phyloP scores from a whole-genome alignment of 2,329 filamentous ascomycete species.

The Arthroderma sp. region DNA sequence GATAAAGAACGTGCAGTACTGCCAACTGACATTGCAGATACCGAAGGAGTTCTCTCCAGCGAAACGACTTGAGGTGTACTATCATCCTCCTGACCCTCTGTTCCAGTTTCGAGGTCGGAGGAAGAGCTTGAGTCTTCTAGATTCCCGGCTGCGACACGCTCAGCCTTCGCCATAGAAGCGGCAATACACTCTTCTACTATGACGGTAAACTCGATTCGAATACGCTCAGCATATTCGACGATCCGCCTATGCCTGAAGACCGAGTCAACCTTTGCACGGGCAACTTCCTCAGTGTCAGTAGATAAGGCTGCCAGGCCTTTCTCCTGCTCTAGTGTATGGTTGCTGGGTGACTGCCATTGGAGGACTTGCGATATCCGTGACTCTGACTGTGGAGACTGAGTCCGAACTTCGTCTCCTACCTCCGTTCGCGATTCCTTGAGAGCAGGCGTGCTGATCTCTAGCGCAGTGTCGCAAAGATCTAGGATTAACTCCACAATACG shows the following conservation, averaged over 20 bases:
- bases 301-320: constrained; percentile 80
- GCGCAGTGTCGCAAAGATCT: constrained; percentile 86
- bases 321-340: constrained; percentile 83
- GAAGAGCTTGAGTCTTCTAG: constrained; percentile 57
- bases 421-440: constrained; percentile 68
- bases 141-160: constrained; percentile 72
- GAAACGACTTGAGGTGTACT: constrained; percentile 33
- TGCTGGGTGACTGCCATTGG: constrained; percentile 92
- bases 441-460: constrained; percentile 87
- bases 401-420: constrained; percentile 64
- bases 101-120: constrained; percentile 1
- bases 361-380: constrained; percentile 86
- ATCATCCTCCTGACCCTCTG: not conserved
- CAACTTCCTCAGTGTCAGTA: constrained; percentile 73
- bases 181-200: constrained; percentile 93
- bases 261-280: constrained; percentile 81
- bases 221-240: constrained; percentile 89
- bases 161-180: constrained; percentile 78
- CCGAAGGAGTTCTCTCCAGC: constrained; percentile 36
- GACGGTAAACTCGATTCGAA: constrained; percentile 83
- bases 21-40: not conserved
- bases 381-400: constrained; percentile 91
- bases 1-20: constrained; percentile 20
- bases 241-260: constrained; percentile 84
- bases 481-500: constrained; percentile 90